Conservation (phyloP, 2,329 filamentous ascomycete genomes). For the Trichoderma oligosporum region DNA sequence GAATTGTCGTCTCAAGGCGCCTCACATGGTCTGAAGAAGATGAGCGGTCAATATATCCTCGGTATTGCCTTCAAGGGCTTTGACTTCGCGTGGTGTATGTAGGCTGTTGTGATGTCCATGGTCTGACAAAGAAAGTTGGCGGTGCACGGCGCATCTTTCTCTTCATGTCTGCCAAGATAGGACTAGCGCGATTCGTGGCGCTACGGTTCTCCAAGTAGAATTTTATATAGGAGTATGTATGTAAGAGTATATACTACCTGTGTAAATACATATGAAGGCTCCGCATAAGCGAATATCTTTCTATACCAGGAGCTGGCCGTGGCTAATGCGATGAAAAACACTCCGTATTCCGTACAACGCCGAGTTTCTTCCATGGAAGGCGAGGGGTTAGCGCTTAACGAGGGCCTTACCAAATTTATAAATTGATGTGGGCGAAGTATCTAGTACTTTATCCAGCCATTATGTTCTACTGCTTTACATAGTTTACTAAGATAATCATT, state of each 20-base stretch:
- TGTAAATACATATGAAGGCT: too few species aligned
- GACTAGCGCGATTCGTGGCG: slow-evolving; percentile 8
- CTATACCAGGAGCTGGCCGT: not conserved
- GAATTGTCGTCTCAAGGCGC: slow-evolving; percentile 11
- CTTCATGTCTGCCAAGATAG: slow-evolving; percentile 9
- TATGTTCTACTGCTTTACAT: not conserved
- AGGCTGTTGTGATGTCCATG: slow-evolving; percentile 11
- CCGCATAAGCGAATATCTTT: not conserved
- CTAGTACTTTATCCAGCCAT: not conserved
- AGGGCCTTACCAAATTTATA: not conserved
- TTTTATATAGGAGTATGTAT: too few species aligned
- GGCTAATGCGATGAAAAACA: not conserved
- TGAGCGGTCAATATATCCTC: slow-evolving; percentile 9
- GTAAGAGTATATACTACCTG: too few species aligned
- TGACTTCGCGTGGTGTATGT: slow-evolving; percentile 13
- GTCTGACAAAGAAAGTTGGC: slow-evolving; percentile 15
- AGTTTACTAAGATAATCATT: rapidly evolving
- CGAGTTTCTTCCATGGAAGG: slow-evolving; percentile 9
- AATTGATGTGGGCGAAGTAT: not conserved
- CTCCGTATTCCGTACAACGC: not conserved
- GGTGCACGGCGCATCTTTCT: slow-evolving; percentile 17
- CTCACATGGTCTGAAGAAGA: slow-evolving; percentile 16
- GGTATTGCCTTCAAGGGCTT: slow-evolving; percentile 2
- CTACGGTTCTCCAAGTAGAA: too few species aligned
- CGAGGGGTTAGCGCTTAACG: slow-evolving; percentile 7